Evolutionary conservation across 345 rosid species (phyloP), one percentile per base, ranked within the genome.

Genomic region (Gossypium raimondii): DNA sequence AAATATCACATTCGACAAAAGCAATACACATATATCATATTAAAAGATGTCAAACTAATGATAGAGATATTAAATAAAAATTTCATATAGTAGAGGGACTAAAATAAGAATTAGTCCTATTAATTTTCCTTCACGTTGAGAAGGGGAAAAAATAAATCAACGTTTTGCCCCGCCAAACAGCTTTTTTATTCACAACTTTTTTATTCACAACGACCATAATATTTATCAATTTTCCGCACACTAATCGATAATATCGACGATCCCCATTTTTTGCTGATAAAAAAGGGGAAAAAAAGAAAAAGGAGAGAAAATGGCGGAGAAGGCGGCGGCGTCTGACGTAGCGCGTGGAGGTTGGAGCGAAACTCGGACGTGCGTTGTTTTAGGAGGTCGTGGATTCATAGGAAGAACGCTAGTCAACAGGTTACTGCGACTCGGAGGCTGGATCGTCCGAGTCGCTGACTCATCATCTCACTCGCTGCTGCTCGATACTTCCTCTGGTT

Each of bases 391-490:
- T 60, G 93, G 98, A 2, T 89, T 90, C 82, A 61, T 87, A 9
- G 97, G 98, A 66, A 81, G 90, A 82, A 82, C 92, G 82, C 95
- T 92, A 17, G 95, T 94, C 75, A 67, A 77, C 51, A 77, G 80
- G 57, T 89, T 94, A 80, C 87, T 92, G 22, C 81, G 85, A 60
- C 87, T 86, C 77, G 88, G 90, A 71, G 70, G 65, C 74, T 94
- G 97, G 95, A 85, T 85, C 79, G 91, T 92, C 76, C 97, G 95
- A 29, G 89, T 94, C 79, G 95, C 93, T 65, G 97, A 92, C 82
- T 73, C 73, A 1, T 84, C 93, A 59, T 38, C 83, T 80, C 86
- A 43, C 27, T 78, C 88, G 22, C 81, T 85, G 38, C 77, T 74
- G 12, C 92, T 88, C 65, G 87, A 83, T 78, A 77, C 75, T 52